Evolutionary conservation across 169 alveolate species (phyloP), one percentile per base, ranked within the genome.

Genomic region (Plasmodium falciparum): DNA sequence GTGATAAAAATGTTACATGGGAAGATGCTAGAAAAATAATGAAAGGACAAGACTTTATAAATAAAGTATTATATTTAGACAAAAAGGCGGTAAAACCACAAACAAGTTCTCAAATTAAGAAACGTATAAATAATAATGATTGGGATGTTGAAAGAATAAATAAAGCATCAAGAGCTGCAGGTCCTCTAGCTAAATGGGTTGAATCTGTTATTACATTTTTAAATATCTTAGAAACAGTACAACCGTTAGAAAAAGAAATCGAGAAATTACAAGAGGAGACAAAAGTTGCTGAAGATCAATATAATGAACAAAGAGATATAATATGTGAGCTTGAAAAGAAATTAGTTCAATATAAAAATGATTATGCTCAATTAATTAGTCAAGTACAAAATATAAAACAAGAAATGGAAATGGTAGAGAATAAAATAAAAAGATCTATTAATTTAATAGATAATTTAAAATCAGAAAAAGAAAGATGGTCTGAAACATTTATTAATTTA

Each of bases 81-180:
- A 96, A 98, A 9, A 96, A 96, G 66, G 90, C 92, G 8, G 88
- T 97, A 69, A 93, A 93, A 33, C 93, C 95, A n/a, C 91, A 88
- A 54, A 96, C 98, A 5, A 95, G 89, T 59, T 80, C 61, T 49
- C 94, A 76, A 63, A 94, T 88, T 58, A 95, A 75, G 93, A 95
- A 72, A 88, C 95, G 75, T 89, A 95, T 58, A 91, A 92, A 66
- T 83, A 94, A 29, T 94, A 96, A 66, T 95, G 98, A 97, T 58
- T 99, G 99, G 99, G 97, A 98, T 76, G 95, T 97, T 12, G 98
- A 95, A 20, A 93, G 95, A 88, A 98, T 99, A 45, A 93, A 93
- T 92, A 95, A 94, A 62, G 99, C 99, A 22, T 97, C 99, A 24
- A 93, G 96, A 89, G 99, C 99, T 4, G 99, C 99, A 6, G 99